A percentile compares a stretch with the other conserved stretches of the same genome.
These are phyloP conservation scores for Geranium incanum DNA, from an alignment of 441 rosid species.

Conservation along the genomic window DNA sequence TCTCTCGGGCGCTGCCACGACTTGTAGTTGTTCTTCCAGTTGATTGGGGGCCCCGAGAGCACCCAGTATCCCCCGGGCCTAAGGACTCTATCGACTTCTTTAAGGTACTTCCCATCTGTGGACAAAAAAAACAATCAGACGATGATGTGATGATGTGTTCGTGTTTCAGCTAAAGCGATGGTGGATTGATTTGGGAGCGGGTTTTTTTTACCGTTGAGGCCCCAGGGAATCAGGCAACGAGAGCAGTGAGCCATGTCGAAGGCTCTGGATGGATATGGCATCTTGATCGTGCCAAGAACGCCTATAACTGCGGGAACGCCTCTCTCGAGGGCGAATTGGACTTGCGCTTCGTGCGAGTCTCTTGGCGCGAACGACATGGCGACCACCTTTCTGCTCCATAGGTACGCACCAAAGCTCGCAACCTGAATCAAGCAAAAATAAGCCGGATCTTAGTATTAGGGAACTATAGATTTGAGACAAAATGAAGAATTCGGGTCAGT, in stretches of 20 bases:
- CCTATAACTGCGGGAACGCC: too few species aligned
- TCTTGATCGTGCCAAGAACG: constrained; percentile 72
- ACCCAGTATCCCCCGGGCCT: constrained; percentile 78
- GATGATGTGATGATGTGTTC: neutral
- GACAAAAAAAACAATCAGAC: neutral
- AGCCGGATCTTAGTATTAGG: too few species aligned
- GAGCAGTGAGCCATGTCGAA: constrained; percentile 99
- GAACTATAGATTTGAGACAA: too few species aligned
- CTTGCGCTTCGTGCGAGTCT: constrained; percentile 97
- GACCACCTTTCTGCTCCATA: constrained; percentile 87
- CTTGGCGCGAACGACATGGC: constrained; percentile 98
- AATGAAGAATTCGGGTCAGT: too few species aligned
- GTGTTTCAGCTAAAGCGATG: neutral
- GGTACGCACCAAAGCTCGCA: constrained; percentile 98
- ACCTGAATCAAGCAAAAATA: constrained; percentile 38
- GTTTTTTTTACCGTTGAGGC: constrained; percentile 55
- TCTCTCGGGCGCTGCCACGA: constrained; percentile 68
- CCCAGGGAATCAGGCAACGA: constrained; percentile 96
- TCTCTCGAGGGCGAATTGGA: constrained; percentile 33
- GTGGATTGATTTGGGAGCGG: neutral
- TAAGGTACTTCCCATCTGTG: constrained; percentile 59
- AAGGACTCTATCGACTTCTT: constrained; percentile 72
- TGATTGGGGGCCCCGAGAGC: constrained; percentile 68
- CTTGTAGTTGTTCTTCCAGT: constrained; percentile 58
- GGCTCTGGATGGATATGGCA: constrained; percentile 85